Percentiles rank a stretch among this genome's conserved stretches.
phyloP scores from a whole-genome alignment of 257 asterid genomes.

The Nemophila menziesii region DNA sequence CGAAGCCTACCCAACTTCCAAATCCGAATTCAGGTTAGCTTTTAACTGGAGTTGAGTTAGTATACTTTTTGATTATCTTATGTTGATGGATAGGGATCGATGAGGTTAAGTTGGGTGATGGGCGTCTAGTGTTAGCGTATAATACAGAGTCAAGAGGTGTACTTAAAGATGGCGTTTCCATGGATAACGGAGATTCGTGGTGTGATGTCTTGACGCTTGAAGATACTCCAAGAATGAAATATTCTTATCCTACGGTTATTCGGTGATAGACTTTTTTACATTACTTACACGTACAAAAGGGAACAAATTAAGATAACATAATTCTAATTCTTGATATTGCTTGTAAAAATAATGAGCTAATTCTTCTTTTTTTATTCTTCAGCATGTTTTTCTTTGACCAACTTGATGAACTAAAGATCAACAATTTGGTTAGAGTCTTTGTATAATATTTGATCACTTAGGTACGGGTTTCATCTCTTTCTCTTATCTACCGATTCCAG shows the following conservation, averaged over 20 bases:
- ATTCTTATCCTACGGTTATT: slow-evolving; percentile 93
- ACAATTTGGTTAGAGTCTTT: too few species aligned
- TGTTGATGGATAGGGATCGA: slow-evolving; percentile 59
- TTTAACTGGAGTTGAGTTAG: neutral
- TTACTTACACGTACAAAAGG: slow-evolving; percentile 85
- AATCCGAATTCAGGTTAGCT: slow-evolving; percentile 98
- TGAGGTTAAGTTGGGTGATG: slow-evolving; percentile 78
- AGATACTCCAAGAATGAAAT: slow-evolving; percentile 61
- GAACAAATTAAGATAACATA: slow-evolving; percentile 79
- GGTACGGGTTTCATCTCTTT: too few species aligned
- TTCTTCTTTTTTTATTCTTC: slow-evolving; percentile 19
- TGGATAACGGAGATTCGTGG: slow-evolving; percentile 86
- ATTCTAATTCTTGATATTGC: too few species aligned
- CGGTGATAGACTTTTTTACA: slow-evolving; percentile 72
- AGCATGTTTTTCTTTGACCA: slow-evolving; percentile 59
- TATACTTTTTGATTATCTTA: too few species aligned
- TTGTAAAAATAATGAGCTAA: too few species aligned
- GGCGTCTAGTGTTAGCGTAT: slow-evolving; percentile 66
- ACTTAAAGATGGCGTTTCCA: slow-evolving; percentile 65
- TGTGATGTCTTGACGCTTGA: slow-evolving; percentile 58
- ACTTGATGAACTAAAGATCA: slow-evolving; percentile 14
- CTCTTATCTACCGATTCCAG: too few species aligned
- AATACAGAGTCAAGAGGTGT: slow-evolving; percentile 74
- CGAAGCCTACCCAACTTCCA: slow-evolving; percentile 64
- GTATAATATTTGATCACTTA: too few species aligned